These are phyloP conservation scores for Sporobolus alterniflorus DNA, from an alignment of 202 grass and related monocot genomes.

Conservation along the genomic window DNA sequence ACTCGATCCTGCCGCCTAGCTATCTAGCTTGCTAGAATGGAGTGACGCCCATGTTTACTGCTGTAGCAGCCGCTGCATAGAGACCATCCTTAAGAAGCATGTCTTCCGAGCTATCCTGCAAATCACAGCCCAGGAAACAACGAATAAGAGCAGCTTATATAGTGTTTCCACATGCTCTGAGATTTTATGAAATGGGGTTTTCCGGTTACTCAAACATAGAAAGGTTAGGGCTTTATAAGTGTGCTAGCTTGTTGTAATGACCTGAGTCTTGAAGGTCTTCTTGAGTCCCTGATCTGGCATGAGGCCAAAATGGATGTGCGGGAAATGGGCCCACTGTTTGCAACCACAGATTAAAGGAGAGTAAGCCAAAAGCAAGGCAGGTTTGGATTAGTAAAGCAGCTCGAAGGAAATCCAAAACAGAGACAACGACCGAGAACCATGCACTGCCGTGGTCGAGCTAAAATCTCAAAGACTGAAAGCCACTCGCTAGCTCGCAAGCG, in stretches of 20 bases:
- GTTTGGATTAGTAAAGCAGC: slow-evolving; percentile 40
- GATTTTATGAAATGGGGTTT: neutral
- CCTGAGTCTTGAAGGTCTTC: slow-evolving; percentile 81
- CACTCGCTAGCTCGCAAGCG: slow-evolving; percentile 35
- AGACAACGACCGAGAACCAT: slow-evolving; percentile 26
- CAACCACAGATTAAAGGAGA: slow-evolving; percentile 25
- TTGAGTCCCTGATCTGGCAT: slow-evolving; percentile 95
- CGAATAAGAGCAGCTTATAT: neutral
- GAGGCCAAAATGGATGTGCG: slow-evolving; percentile 99
- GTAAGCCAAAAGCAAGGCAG: slow-evolving; percentile 40
- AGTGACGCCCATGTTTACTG: slow-evolving; percentile 82
- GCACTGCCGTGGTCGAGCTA: slow-evolving; percentile 30
- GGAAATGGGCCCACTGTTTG: slow-evolving; percentile 96
- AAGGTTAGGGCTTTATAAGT: neutral
- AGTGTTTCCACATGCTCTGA: neutral
- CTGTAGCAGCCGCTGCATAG: slow-evolving; percentile 55
- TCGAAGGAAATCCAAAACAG: slow-evolving; percentile 42
- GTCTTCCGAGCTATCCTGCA: slow-evolving; percentile 60
- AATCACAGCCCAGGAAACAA: slow-evolving; percentile 2
- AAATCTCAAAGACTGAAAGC: slow-evolving; percentile 26
- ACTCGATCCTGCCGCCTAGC: neutral
- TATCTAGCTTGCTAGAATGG: slow-evolving; percentile 59
- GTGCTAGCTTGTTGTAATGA: slow-evolving; percentile 38
- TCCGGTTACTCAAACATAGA: neutral
- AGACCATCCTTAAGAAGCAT: slow-evolving; percentile 92